Base-by-base conservation (phyloP, 768 basidiomycete genomes). In the Myochromella boudieri region DNA sequence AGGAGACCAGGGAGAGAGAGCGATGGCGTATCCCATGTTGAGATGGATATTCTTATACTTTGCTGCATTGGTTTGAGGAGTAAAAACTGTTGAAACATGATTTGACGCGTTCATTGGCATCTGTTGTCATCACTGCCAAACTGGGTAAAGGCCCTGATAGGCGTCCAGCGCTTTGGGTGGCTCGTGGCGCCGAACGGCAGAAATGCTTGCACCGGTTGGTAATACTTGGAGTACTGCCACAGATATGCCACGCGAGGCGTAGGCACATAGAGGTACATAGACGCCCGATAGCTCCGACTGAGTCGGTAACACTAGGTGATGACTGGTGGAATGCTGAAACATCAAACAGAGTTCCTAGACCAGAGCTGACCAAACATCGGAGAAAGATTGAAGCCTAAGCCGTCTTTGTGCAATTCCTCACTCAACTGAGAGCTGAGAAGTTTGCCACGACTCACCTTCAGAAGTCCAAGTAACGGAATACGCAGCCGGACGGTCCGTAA, bases 311-410 rank as follows among this genome's bases (percentile, higher is more conserved):
- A 12, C 42, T 21, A 27, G 27, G 48, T 49, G 42, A 41, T 53
- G 44, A 43, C 37, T 49, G 44, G 41, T 32, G 40, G 44, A 44
- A 32, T 46, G 52, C 45, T 53, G 55, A 58, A 58, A 58, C 57
- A 49, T 46, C 51, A 25, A 26, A 47, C 48, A 36, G 37, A 37
- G 49, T 12, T 46, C 37, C 28, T n/a, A 54, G 48, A 46, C 48
- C 40, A 46, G 48, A 43, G 48, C 37, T 50, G 52, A 39, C 45
- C 48, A 49, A 54, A 43, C 52, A 54, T 50, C 52, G 52, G 52
- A 27, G 26, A 17, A 46, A 44, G 29, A 53, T 37, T 46, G 18
- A 41, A 42, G n/a, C n/a, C n/a, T n/a, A n/a, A n/a, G n/a, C n/a
- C n/a, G n/a, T n/a, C n/a, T n/a, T n/a, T n/a, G n/a, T n/a, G n/a